Evolutionary conservation across 106 monocot genomes (phyloP).

Genomic region (Xerophyta viscosa): DNA sequence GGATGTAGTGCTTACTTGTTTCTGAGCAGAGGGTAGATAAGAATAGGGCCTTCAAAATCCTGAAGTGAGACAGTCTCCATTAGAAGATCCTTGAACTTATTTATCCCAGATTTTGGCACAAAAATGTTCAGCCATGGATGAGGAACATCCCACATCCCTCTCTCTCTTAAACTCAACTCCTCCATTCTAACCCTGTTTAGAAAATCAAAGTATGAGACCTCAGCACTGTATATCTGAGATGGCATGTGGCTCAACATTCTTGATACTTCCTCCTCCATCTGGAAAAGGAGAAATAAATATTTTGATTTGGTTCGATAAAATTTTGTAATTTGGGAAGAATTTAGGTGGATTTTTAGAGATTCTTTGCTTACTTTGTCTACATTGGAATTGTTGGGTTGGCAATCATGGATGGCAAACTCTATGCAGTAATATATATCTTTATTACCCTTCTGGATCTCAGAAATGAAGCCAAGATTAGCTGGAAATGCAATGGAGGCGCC

Average conservation of each 20-base stretch:
- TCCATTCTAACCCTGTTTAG: slow-evolving; percentile 66
- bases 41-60: slow-evolving; percentile 52
- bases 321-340: too few species aligned
- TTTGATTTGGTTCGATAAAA: too few species aligned
- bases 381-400: slow-evolving; percentile 15
- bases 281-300: too few species aligned
- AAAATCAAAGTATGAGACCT: slow-evolving; percentile 77
- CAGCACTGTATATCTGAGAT: slow-evolving; percentile 31
- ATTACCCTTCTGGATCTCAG: slow-evolving; percentile 20
- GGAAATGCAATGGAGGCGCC: slow-evolving; percentile 66
- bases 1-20: slow-evolving; percentile 77
- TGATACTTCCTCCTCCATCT: slow-evolving; percentile 33
- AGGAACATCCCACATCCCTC: slow-evolving; percentile 74
- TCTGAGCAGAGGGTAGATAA: slow-evolving; percentile 65
- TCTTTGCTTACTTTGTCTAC: slow-evolving; percentile 36
- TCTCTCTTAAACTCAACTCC: slow-evolving; percentile 42
- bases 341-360: too few species aligned
- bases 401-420: slow-evolving; percentile 63
- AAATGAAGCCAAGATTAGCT: slow-evolving; percentile 28
- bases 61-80: slow-evolving; percentile 41
- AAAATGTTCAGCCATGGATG: slow-evolving; percentile 90
- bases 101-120: slow-evolving; percentile 50
- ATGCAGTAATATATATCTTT: slow-evolving; percentile 57
- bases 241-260: slow-evolving; percentile 28
- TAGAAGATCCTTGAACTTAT: slow-evolving; percentile 50